A percentile compares a stretch with the other conserved stretches of the same genome.
phyloP scores from a whole-genome alignment of 371 early-diverging fungal species.

The Syncephalastrum monosporum region DNA sequence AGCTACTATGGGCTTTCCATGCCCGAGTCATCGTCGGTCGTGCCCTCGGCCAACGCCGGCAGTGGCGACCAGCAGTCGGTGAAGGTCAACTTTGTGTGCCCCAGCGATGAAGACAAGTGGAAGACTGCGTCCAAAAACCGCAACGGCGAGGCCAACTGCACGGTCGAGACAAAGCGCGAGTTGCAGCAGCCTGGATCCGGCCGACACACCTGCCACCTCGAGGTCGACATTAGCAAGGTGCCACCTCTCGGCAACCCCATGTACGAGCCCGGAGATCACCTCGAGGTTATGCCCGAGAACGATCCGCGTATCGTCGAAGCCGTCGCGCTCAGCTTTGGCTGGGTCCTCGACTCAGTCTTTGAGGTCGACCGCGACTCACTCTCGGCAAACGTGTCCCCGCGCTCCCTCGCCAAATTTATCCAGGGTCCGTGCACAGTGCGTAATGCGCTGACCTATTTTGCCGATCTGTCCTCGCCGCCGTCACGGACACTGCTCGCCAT shows the following conservation, averaged over 20 bases:
- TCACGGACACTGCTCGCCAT: constrained; percentile 43
- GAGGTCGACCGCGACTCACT: constrained; percentile 36
- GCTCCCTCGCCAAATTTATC: constrained; percentile 49
- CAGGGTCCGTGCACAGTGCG: constrained; percentile 49
- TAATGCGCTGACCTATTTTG: constrained; percentile 48
- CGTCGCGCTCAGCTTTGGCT: constrained; percentile 44
- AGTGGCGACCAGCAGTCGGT: constrained; percentile 10
- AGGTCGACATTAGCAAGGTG: constrained; percentile 36
- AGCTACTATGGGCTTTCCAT: constrained; percentile 31
- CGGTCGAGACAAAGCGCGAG: constrained; percentile 28
- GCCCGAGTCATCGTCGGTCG: constrained; percentile 30
- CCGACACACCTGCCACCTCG: constrained; percentile 51
- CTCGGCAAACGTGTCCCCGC: constrained; percentile 31
- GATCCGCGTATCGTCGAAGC: constrained; percentile 34
- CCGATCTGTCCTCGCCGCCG: constrained; percentile 49
- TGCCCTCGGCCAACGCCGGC: constrained; percentile 27
- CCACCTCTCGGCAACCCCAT: constrained; percentile 15
- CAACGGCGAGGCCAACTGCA: constrained; percentile 29
- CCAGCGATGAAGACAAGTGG: constrained; percentile 30
- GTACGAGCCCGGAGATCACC: constrained; percentile 57
- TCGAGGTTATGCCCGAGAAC: constrained; percentile 56
- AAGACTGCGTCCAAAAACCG: constrained; percentile 23
- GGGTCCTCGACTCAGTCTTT: constrained; percentile 55
- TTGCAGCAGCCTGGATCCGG: constrained; percentile 34
- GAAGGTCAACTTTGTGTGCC: constrained; percentile 27